Evolutionary conservation across 768 basidiomycete species (phyloP), one percentile per base, ranked within the genome.

Genomic region (Pleurotus tuoliensis): DNA sequence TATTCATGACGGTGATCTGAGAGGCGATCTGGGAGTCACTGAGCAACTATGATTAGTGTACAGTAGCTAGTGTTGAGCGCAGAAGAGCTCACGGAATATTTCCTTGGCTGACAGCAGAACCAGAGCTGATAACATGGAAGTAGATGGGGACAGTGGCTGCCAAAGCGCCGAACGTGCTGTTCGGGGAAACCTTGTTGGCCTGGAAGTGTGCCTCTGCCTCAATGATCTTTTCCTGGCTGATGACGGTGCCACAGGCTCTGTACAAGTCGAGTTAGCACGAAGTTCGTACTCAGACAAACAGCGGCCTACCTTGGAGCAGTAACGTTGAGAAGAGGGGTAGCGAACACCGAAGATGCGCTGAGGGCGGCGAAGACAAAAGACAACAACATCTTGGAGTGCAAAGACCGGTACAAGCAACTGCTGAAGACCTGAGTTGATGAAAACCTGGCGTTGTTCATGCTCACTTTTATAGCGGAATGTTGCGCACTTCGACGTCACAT

Each of bases 1-100:
- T 57, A 60, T 82, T 80, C 66, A 79, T 71, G 41, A 71, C 69
- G 15, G 51, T 25, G 48, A 83, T 75, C 58, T 78, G 73, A 38
- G 58, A 51, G 15, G 58, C 18, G 45, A 77, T 60, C 62, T 76
- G 76, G 4, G 69, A 70, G 47, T 73, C 68, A 46, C 77, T 75
- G 64, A 43, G 50, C 37, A 25, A 18, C n/a, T 22, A 56, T 15
- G 16, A 45, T 58, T 22, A 54, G 41, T 47, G 51, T 55, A 16
- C 51, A 62, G 39, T 25, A 11, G 13, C 22, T 13, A 11, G 3
- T 22, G 7, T 55, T 20, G 16, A 11, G 18, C 13, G 7, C 20
- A 54, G 37, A 18, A 16, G 34, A 1, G 63, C 74, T 50, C 59
- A 78, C 76, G 78, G 71, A 50, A 80, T 61, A 56, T 76, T 69